A percentile compares a stretch with the other conserved stretches of the same genome.
phyloP scores from a whole-genome alignment of 2,329 filamentous ascomycete species.

The Pseudogymnoascus sp. region DNA sequence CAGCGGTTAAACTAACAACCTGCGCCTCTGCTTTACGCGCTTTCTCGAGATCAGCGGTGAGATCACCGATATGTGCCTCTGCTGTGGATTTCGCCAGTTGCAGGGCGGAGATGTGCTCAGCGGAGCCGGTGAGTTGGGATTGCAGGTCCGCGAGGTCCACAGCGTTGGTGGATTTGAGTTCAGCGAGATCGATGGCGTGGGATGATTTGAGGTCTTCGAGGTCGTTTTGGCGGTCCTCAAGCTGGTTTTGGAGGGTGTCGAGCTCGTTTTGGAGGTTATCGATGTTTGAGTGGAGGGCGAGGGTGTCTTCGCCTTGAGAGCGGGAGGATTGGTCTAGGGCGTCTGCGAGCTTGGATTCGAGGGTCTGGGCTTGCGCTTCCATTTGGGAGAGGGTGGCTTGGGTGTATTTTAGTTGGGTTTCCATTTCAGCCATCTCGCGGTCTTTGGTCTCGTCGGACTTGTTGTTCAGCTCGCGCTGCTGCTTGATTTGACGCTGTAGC shows the following conservation, averaged over 20 bases:
- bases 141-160: constrained; percentile 24
- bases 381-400: constrained; percentile 15
- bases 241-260: constrained; percentile 20
- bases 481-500: constrained; percentile 84
- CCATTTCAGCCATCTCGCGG: constrained; percentile 50
- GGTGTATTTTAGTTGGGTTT: constrained; percentile 44
- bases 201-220: constrained; percentile 24
- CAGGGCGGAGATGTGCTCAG: neutral
- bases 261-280: neutral
- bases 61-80: constrained; percentile 21
- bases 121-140: constrained; percentile 19
- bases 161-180: constrained; percentile 22
- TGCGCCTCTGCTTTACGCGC: constrained; percentile 10
- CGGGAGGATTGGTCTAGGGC: constrained; percentile 19
- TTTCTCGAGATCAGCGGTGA: constrained; percentile 21
- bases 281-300: neutral
- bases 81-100: constrained; percentile 5
- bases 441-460: constrained; percentile 70
- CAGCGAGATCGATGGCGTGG: constrained; percentile 21
- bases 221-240: neutral
- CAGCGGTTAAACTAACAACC: constrained; percentile 20
- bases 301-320: neutral
- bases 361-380: constrained; percentile 26
- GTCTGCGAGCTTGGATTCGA: constrained; percentile 25
- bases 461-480: constrained; percentile 86